Evolutionary conservation across 192 early-diverging fungal species (phyloP).

Genomic region (Podila epigama): DNA sequence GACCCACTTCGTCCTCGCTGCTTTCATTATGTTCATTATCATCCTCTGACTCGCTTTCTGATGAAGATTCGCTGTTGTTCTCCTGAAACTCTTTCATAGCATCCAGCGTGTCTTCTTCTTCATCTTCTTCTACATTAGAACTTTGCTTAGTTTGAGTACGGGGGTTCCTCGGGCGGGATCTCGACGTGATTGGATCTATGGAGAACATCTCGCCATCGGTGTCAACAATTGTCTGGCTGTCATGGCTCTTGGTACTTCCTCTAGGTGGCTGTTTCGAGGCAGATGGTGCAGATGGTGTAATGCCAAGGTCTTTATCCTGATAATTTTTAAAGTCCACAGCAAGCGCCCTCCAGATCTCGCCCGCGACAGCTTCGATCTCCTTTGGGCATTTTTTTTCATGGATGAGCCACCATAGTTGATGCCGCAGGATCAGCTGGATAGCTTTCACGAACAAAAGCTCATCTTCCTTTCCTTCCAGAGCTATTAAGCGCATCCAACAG

Average conservation of each 20-base stretch:
- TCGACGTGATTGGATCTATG: no score
- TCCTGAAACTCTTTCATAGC: neutral
- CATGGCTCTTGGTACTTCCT: no score
- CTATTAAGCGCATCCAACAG: neutral
- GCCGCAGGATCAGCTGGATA: conserved; percentile 12
- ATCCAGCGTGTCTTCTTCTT: neutral
- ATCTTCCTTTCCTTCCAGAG: neutral
- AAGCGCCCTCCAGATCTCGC: conserved; percentile 27
- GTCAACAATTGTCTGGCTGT: no score
- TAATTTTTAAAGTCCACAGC: neutral
- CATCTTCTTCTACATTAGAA: neutral
- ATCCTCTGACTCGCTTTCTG: neutral
- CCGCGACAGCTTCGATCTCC: conserved; percentile 20
- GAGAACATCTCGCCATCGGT: no score
- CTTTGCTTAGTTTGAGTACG: neutral
- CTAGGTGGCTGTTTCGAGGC: no score
- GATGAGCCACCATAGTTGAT: conserved; percentile 14
- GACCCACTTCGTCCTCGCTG: neutral
- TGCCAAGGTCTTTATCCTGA: neutral
- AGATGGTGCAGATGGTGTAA: neutral
- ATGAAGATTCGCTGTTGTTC: neutral
- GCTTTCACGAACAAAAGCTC: conserved; percentile 6
- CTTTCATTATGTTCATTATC: neutral
- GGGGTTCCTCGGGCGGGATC: neutral
- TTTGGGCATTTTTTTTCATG: conserved; percentile 23